Evolutionary conservation across 2,329 filamentous ascomycete genomes (phyloP).

Genomic region (Fusarium hainanense): DNA sequence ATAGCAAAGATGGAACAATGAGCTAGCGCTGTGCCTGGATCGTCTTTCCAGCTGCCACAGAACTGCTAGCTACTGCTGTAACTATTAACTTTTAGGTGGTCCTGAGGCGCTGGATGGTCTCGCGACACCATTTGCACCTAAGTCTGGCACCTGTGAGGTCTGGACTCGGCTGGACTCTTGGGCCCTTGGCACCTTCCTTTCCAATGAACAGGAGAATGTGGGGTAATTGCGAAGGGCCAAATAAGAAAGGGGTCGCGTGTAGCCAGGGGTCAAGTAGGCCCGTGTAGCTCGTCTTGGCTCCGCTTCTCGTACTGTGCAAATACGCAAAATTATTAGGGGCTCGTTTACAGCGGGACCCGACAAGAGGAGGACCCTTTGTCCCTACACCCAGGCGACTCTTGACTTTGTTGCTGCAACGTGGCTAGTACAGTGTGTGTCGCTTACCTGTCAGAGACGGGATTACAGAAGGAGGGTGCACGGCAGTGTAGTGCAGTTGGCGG

Average conservation of each 20-base stretch:
- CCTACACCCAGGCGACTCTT: not conserved
- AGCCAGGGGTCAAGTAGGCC: conserved; percentile 28
- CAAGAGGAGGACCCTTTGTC: not conserved
- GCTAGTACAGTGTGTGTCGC: not conserved
- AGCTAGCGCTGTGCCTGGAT: not conserved
- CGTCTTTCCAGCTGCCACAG: not conserved
- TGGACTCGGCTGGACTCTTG: conserved; percentile 14
- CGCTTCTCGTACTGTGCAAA: not conserved
- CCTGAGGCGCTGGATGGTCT: not conserved
- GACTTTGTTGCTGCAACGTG: conserved; percentile 1
- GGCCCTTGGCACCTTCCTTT: conserved; percentile 6
- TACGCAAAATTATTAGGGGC: conserved; percentile 21
- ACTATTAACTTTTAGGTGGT: not conserved
- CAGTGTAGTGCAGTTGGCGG: conserved; percentile 2
- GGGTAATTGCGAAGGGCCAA: conserved; percentile 35
- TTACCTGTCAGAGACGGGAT: not conserved
- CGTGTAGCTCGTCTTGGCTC: conserved; percentile 13
- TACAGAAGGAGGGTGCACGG: not conserved
- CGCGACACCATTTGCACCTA: not conserved
- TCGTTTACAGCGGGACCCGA: conserved; percentile 3
- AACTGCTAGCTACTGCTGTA: not conserved
- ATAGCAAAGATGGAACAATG: conserved; percentile 3
- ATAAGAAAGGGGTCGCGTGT: conserved; percentile 43
- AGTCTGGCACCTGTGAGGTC: conserved; percentile 8
- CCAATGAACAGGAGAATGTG: conserved; percentile 33